Conservation (phyloP, 768 basidiomycete genomes). For the Termitomyces sp. region DNA sequence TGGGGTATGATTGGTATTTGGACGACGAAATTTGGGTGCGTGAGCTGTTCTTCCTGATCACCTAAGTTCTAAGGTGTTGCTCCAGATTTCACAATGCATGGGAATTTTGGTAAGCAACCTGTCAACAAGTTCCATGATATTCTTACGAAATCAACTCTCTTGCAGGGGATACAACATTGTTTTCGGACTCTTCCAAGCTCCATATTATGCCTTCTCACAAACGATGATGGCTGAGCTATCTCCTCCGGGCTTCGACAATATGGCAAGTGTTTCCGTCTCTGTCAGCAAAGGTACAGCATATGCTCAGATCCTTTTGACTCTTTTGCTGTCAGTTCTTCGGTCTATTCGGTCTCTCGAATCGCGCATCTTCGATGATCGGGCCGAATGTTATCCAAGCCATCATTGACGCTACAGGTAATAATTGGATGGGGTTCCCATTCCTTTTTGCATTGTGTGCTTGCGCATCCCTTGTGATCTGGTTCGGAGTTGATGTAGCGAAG, state of each 20-base stretch:
- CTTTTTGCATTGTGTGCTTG: slow-evolving; percentile 63
- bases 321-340: slow-evolving; percentile 64
- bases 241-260: slow-evolving; percentile 85
- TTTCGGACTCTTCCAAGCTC: slow-evolving; percentile 79
- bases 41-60: background rate
- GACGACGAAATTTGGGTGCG: slow-evolving; percentile 68
- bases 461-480: slow-evolving; percentile 75
- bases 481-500: slow-evolving; percentile 58
- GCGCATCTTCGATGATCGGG: slow-evolving; percentile 83
- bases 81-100: slow-evolving; percentile 69
- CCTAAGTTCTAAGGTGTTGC: background rate
- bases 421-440: slow-evolving; percentile 85
- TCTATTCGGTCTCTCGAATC: slow-evolving; percentile 78
- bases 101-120: slow-evolving; percentile 70
- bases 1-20: slow-evolving; percentile 89
- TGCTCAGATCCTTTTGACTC: background rate
- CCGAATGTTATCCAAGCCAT: slow-evolving; percentile 84
- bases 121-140: background rate
- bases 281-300: background rate
- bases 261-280: slow-evolving; percentile 23
- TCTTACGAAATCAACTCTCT: background rate
- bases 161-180: slow-evolving; percentile 72
- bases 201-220: slow-evolving; percentile 82
- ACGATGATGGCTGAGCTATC: slow-evolving; percentile 89
- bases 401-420: slow-evolving; percentile 63